Conservation (phyloP, 2,329 filamentous ascomycete genomes). For the Apiospora arundinis region DNA sequence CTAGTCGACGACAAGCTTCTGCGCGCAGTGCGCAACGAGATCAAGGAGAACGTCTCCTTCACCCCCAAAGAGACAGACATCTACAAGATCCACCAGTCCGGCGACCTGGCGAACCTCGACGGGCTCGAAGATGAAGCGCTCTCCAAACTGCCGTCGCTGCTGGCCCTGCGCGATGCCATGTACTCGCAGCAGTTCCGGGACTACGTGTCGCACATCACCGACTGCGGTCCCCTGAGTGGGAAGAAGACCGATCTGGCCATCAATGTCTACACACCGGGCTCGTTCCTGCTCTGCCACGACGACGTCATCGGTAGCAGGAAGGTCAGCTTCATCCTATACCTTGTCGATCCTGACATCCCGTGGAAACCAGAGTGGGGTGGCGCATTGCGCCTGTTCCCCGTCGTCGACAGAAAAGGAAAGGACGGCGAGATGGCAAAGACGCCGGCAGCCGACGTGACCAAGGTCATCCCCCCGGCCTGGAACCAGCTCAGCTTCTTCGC, state of each 20-base stretch:
- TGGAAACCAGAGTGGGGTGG: conserved; percentile 96
- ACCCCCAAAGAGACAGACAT: conserved; percentile 99
- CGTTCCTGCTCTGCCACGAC: conserved; percentile 94
- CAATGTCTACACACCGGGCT: conserved; percentile 96
- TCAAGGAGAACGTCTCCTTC: conserved; percentile 89
- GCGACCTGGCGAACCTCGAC: conserved; percentile 95
- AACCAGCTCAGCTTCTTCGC: conserved; percentile 99
- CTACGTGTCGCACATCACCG: conserved; percentile 86
- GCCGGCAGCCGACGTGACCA: conserved; percentile 77
- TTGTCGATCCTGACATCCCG: conserved; percentile 87
- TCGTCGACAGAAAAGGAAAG: conserved; percentile 66
- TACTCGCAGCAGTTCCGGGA: conserved; percentile 90
- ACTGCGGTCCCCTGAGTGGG: conserved; percentile 85
- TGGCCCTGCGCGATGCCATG: conserved; percentile 89
- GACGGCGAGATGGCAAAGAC: conserved; percentile 80
- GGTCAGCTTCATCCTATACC: conserved; percentile 95
- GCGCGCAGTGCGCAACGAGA: conserved; percentile 85
- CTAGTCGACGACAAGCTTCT: conserved; percentile 83
- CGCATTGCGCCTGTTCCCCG: conserved; percentile 85
- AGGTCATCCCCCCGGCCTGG: conserved; percentile 91
- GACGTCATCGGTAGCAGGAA: conserved; percentile 97
- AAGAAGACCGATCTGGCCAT: conserved; percentile 99
- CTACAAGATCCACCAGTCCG: conserved; percentile 99
- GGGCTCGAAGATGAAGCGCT: conserved; percentile 88
- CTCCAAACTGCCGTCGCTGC: conserved; percentile 84